Evolutionary conservation across 2,329 filamentous ascomycete genomes (phyloP), one percentile per base, ranked within the genome.

Genomic region (Phialocephala sp.): DNA sequence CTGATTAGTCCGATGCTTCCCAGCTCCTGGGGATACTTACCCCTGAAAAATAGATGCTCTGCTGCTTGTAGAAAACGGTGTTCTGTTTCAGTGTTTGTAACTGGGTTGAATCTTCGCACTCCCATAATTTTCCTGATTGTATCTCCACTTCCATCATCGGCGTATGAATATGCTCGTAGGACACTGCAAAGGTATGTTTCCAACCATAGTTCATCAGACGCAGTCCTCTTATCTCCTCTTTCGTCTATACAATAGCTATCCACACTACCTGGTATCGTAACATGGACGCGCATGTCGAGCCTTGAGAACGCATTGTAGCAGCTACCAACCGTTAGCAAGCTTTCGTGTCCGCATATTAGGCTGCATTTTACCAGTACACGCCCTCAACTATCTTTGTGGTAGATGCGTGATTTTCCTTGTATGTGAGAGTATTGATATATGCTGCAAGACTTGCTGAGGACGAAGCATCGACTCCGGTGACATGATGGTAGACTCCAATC

Each of bases 271-370:
- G 95, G 95, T 70, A 99, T 98, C 70, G 94, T 94, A 66, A 99
- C 94, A 76, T 98, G 94, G 14, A 99, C 94, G 67, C 95, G 93
- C 95, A 99, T 99, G 76, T 99, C 95, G 61, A 98, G 85, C 70
- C 96, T 88, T 5, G 95, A 98, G 79, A 99, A 97, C 71, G 95
- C 95, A 92, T 99, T 99, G 85, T 99, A 99, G 80, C 95, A 99
- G 81, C 85, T 87, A 75, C 39, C 22, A 59, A 32, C 37, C 18
- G 22, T 73, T 60, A 68, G 78, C 80, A 74, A 77, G 76, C 4
- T 43, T n/a, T 24, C 18, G 27, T 18, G 20, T 12, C 12, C 18
- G 32, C 9, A 45, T 15, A 14, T 22, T 27, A 35, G 18, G 20
- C 20, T 11, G 18, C 5, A 39, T 6, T n/a, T 71, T 84, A 95